phyloP scores from a whole-genome alignment of 2,329 filamentous ascomycete genomes.

The Trichoderma simmonsii region DNA sequence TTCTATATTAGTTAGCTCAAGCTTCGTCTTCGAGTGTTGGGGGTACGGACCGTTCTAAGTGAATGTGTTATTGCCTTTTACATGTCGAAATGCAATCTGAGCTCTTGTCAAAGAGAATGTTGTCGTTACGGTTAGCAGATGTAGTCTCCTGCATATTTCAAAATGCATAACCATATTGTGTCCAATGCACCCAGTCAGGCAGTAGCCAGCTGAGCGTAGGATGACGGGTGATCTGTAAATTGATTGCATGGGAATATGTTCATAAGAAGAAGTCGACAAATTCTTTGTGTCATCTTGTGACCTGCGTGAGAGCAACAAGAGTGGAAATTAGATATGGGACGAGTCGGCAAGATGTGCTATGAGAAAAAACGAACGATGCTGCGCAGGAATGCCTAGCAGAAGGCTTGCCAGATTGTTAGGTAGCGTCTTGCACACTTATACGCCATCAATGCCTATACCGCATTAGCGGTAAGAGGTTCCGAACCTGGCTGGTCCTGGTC shows the following conservation, averaged over 20 bases:
- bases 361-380: constrained; percentile 1
- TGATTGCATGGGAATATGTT: constrained; percentile 51
- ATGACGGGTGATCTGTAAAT: constrained; percentile 57
- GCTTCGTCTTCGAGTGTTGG: neutral
- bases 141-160: constrained; percentile 47
- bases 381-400: neutral
- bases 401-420: constrained; percentile 1
- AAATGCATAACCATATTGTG: constrained; percentile 60
- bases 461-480: constrained; percentile 55
- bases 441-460: constrained; percentile 9
- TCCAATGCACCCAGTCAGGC: constrained; percentile 55
- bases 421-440: constrained; percentile 20
- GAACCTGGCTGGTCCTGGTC: constrained; percentile 54
- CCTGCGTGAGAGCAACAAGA: constrained; percentile 34
- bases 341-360: constrained; percentile 24
- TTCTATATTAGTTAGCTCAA: constrained; percentile 8
- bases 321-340: constrained; percentile 28
- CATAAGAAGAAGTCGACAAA: constrained; percentile 46
- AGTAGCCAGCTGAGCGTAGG: constrained; percentile 52
- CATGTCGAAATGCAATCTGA: constrained; percentile 27
- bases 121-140: constrained; percentile 28
- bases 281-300: constrained; percentile 38
- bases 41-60: neutral
- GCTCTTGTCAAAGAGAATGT: constrained; percentile 17
- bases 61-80: constrained; percentile 23